Evolutionary conservation across 306 rosid species (phyloP).

Genomic region (Pyrus communis): DNA sequence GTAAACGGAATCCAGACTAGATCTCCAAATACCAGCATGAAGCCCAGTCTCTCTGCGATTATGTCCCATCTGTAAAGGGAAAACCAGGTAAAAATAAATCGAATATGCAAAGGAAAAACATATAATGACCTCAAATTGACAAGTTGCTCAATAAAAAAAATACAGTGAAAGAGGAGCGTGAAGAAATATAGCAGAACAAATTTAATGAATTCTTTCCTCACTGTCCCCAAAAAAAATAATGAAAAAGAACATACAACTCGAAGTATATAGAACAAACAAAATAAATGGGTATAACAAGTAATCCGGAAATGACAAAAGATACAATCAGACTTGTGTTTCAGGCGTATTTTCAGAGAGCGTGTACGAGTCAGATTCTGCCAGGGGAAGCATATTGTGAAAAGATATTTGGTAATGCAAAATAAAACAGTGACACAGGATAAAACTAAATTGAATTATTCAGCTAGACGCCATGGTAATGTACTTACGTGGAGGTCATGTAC

Average conservation of each 20-base stretch:
- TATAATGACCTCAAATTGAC: neutral
- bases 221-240: neutral
- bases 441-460: neutral
- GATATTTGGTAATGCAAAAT: neutral
- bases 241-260: neutral
- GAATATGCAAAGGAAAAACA: neutral
- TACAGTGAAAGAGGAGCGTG: neutral
- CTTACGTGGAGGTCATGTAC: conserved; percentile 99
- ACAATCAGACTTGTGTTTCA: neutral
- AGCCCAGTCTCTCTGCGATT: conserved; percentile 91
- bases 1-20: conserved; percentile 97
- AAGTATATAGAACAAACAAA: neutral
- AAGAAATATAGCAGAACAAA: neutral
- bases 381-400: neutral
- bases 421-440: neutral
- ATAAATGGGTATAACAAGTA: neutral
- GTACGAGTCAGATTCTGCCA: neutral
- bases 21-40: conserved; percentile 98
- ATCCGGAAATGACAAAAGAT: neutral
- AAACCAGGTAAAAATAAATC: neutral
- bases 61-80: conserved; percentile 79
- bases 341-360: neutral
- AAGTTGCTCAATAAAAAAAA: neutral
- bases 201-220: neutral
- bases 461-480: conserved; percentile 10